Base-by-base conservation (phyloP, 768 basidiomycete species). In the Macrolepiota fuliginosa region DNA sequence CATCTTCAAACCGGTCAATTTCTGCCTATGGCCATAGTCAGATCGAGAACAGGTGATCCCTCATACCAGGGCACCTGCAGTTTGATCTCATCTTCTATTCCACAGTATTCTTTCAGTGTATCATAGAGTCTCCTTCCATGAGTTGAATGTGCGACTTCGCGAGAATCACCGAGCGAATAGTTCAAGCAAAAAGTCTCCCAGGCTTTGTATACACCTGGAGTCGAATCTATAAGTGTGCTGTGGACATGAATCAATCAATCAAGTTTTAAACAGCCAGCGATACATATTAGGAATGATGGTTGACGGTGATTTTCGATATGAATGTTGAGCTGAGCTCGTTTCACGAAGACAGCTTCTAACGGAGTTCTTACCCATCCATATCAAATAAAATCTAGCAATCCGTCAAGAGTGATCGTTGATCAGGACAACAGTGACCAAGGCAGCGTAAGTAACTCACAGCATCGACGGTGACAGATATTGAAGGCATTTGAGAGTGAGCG, bases 111-210 rank as follows among this genome's bases (percentile, higher is more conserved):
- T 64, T 80, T 83, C 51, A 94, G 72, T 24, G 91, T 91, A 70
- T 95, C 93, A 51, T 82, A 77, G 12, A 92, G 77, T 60, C 93
- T 80, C 54, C 91, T 82, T 19, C 93, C 93, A 70, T 94, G 93
- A 0, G 88, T 85, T 7, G 81, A 77, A 65, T 87, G 82, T 3
- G 83, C 81, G 17, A 87, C 74, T 12, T 69, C 67, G 15, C 73
- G 64, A 40, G 77, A 75, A 64, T 82, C 80, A 1, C 81, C 81
- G 32, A 87, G 76, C 67, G 74, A 71, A 64, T 92, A 92, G 61
- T 89, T 81, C 45, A 74, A 76, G 42, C 81, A 79, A 69, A 92
- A 94, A 49, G 76, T 83, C 54, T 83, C 76, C 93, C 93, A 95
- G 7, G 91, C 89, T 62, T 81, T 81, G 54, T 85, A 65, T n/a